phyloP scores from a whole-genome alignment of 2,329 filamentous ascomycete genomes.

The Neonectria neomacrospora region DNA sequence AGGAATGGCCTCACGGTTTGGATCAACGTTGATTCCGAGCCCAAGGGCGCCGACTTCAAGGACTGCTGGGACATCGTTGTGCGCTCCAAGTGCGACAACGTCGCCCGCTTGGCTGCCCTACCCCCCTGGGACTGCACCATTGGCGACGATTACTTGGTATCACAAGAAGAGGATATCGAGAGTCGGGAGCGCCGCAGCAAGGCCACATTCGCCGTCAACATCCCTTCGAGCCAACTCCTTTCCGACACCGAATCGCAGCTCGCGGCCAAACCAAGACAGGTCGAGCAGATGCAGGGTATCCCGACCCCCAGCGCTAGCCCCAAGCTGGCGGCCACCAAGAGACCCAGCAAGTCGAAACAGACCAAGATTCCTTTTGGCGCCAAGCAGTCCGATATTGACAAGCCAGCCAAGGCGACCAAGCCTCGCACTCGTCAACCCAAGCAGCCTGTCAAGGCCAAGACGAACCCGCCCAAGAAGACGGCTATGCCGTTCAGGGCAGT shows the following conservation, averaged over 20 bases:
- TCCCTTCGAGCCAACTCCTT: conserved; percentile 39
- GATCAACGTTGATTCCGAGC: conserved; percentile 91
- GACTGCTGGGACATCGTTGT: conserved; percentile 95
- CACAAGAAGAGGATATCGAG: conserved; percentile 57
- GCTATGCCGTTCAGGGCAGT: conserved; percentile 51
- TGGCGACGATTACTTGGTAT: conserved; percentile 61
- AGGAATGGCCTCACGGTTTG: conserved; percentile 89
- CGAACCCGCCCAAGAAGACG: conserved; percentile 54
- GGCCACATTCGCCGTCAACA: conserved; percentile 48
- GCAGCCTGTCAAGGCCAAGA: conserved; percentile 48
- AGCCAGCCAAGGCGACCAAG: conserved; percentile 39
- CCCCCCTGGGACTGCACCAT: conserved; percentile 68
- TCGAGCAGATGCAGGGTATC: conserved; percentile 61
- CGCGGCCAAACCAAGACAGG: conserved; percentile 53
- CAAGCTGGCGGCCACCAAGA: conserved; percentile 57
- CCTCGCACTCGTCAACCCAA: conserved; percentile 49
- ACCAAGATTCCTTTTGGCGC: conserved; percentile 60
- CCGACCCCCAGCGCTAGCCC: conserved; percentile 69
- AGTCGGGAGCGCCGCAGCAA: conserved; percentile 52
- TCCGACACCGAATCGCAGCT: conserved; percentile 35
- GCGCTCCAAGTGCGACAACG: conserved; percentile 85
- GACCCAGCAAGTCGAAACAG: conserved; percentile 59
- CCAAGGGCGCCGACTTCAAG: conserved; percentile 84
- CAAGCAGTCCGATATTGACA: conserved; percentile 31
- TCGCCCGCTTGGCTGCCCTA: conserved; percentile 77